Percentiles rank a stretch among this genome's conserved stretches.
phyloP scores from a whole-genome alignment of 257 asterid genomes.

The Salvia splendens region DNA sequence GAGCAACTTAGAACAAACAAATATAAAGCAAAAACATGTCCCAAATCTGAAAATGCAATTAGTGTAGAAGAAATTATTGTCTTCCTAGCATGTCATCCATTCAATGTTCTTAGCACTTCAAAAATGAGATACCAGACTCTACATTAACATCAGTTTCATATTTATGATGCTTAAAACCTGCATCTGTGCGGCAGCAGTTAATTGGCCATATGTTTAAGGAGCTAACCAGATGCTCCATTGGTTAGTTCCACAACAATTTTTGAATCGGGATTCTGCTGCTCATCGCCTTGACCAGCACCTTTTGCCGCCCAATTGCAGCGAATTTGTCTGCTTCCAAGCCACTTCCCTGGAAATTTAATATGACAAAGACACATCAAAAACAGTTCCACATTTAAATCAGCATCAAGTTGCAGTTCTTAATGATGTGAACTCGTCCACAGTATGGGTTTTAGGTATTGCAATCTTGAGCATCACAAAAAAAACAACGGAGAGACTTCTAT shows the following conservation, averaged over 20 bases:
- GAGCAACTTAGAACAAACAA: not conserved
- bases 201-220: not conserved
- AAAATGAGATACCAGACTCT: slow-evolving; percentile 2
- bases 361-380: not conserved
- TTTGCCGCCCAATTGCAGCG: slow-evolving; percentile 96
- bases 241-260: slow-evolving; percentile 61
- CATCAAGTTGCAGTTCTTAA: slow-evolving; percentile 19
- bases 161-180: too few species aligned
- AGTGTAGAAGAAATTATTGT: not conserved
- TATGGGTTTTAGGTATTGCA: not conserved
- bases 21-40: not conserved
- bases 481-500: not conserved
- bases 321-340: slow-evolving; percentile 91
- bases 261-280: slow-evolving; percentile 58
- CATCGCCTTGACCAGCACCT: slow-evolving; percentile 68
- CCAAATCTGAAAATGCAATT: not conserved
- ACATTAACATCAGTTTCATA: not conserved
- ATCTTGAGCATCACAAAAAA: not conserved
- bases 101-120: not conserved
- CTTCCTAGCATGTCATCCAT: slow-evolving; percentile 11
- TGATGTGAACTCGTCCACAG: slow-evolving; percentile 1
- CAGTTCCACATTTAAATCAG: slow-evolving; percentile 4
- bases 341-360: slow-evolving; percentile 56
- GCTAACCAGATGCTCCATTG: slow-evolving; percentile 63
- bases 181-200: not conserved